phyloP scores from a whole-genome alignment of 2,329 filamentous ascomycete genomes.

The Ilyonectria robusta region DNA sequence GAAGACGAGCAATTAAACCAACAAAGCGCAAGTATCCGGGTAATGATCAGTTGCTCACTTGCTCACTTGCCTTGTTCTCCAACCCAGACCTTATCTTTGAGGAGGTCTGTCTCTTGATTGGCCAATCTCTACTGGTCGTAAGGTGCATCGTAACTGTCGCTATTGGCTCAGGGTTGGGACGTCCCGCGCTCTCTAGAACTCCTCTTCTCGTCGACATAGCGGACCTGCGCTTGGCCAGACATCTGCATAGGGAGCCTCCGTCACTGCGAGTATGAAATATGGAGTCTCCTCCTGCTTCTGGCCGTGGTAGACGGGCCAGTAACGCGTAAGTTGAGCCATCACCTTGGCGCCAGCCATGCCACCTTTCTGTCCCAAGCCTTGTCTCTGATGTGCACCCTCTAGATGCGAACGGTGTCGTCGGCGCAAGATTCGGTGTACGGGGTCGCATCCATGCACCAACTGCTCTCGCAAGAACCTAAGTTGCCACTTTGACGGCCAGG shows the following conservation, averaged over 20 bases:
- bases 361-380: background rate
- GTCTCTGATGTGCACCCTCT: conserved; percentile 4
- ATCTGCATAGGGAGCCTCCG: background rate
- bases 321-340: conserved; percentile 13
- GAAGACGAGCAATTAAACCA: background rate
- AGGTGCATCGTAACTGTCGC: background rate
- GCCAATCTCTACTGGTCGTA: background rate
- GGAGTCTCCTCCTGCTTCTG: conserved; percentile 5
- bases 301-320: conserved; percentile 8
- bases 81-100: background rate
- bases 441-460: conserved; percentile 23
- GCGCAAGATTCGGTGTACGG: conserved; percentile 29
- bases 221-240: background rate
- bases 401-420: conserved; percentile 26
- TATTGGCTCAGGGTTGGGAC: background rate
- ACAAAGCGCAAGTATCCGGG: background rate
- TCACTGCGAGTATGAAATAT: background rate
- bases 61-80: background rate
- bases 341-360: background rate
- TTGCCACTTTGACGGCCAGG: conserved; percentile 23
- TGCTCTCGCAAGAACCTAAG: conserved; percentile 21
- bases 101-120: background rate
- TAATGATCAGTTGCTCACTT: background rate
- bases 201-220: background rate
- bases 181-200: background rate